Base-by-base conservation (phyloP, 148 eudicot species). In the Rheum nobile region DNA sequence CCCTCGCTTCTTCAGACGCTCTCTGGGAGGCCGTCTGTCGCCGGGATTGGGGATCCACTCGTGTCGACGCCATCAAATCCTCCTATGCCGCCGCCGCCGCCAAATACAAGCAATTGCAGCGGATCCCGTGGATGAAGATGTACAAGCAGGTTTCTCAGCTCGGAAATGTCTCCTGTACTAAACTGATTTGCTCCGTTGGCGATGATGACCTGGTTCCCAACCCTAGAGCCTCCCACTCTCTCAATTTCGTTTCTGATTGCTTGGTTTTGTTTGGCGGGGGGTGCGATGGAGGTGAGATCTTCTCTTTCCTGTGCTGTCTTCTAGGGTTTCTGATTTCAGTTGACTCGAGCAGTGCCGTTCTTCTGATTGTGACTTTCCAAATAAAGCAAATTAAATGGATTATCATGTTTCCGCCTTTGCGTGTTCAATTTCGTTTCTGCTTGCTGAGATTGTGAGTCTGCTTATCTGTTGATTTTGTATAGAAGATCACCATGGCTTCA, bases 241-340 rank as follows among this genome's bases (percentile, higher is more conserved):
- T 96, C 37, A 89, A 87, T 83, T 89, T 85, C 72, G 85, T 90
- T 0, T 79, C 86, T 37, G 88, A 89, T 68, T 96, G 85, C 73
- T 81, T 89, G 84, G 86, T 94, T 80, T 83, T 94, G 76, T 94
- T 94, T 81, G 98, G 97, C 79, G 98, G 98, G 3, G 98, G 98
- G 6, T 83, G 82, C 69, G 93, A 89, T 57, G 98, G 98, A 89
- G 98, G 98, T 93, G 14, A 77, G 43, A 32, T 34, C 32, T 34
- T 16, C 44, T 12, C 35, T 22, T 47, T 0, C 39, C n/a, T 21
- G 24, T 50, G 29, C 26, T 54, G 61, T 57, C 3, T 61, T 65
- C 22, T 32, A 65, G 70, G 70, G 70, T 65, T 65, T 65, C 70
- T 65, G 8, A 1, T 17, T 32, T 65, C 14, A 16, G 39, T 14